Conservation (phyloP, 208 protist genomes). For the Acanthamoeba polyphaga region DNA sequence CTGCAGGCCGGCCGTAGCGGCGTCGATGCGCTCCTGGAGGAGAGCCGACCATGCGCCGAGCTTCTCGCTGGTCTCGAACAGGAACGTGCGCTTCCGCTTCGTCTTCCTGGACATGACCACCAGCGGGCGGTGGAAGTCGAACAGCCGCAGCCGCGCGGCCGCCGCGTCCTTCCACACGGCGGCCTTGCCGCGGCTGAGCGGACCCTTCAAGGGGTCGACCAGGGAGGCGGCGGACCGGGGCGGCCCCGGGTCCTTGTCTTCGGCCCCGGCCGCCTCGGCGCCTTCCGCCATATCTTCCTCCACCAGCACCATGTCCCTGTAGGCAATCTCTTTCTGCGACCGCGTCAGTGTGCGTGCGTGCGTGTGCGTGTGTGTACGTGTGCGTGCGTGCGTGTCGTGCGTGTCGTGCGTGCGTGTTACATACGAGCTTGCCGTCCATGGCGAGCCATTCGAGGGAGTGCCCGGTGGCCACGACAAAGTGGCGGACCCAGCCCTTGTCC, state of each 20-base stretch:
- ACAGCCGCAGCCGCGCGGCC: background rate
- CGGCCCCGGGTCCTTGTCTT: too few relatives aligned
- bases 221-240: too few relatives aligned
- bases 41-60: background rate
- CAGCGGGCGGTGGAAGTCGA: conserved; percentile 13
- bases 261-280: too few relatives aligned
- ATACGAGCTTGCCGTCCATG: background rate
- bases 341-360: too few relatives aligned
- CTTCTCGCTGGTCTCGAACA: background rate
- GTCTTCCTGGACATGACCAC: background rate
- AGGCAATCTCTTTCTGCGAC: background rate
- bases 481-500: background rate
- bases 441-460: background rate
- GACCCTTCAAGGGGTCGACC: background rate
- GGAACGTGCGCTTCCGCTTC: background rate
- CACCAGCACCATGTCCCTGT: background rate
- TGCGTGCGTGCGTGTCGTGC: too few relatives aligned
- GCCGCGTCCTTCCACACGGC: background rate
- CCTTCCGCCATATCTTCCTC: background rate
- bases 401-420: too few relatives aligned
- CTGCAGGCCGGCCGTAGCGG: background rate
- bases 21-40: background rate
- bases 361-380: too few relatives aligned
- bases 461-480: background rate
- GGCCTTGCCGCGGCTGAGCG: background rate